Evolutionary conservation across 2,329 filamentous ascomycete species (phyloP), one percentile per base, ranked within the genome.

Genomic region (Diplodia sapinea): DNA sequence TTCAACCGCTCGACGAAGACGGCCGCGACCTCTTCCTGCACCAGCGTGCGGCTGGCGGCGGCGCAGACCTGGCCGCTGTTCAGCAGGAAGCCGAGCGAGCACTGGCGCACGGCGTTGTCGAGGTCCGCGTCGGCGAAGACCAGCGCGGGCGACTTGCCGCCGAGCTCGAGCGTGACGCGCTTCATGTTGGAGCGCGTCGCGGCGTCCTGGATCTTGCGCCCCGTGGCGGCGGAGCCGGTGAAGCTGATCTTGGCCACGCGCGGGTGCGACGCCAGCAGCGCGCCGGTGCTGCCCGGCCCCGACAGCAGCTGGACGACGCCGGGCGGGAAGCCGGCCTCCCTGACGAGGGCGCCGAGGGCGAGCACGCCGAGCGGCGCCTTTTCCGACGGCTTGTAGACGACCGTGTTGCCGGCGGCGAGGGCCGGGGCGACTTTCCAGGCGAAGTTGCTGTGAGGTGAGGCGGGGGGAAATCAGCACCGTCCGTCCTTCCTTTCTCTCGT

Each of bases 51-150:
- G 6, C 73, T 73, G 29, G 73, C 70, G 15, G 74, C 73, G 65
- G 72, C 65, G 68, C 75, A 76, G 13, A 69, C 72, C 69, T 75
- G 74, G 26, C 70, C 69, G n/a, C 69, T 70, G 67, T 75, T 74
- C 69, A 74, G 70, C 17, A 76, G 68, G 50, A 71, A 75, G 54
- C 69, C 70, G n/a, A 71, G 70, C 23, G 70, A 71, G 59, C 72
- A 70, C 61, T 73, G 70, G 17, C 62, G 31, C 2, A 74, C 69
- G 3, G 82, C 83, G 43, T 80, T 77, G 29, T 83, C 79, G 17
- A 85, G 74, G 71, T 86, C 79, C 70, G 81, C 82, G 70, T 84
- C 82, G 50, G 79, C 76, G 71, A 84, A 83, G 50, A 84, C 78
- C 17, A 84, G 77, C 23, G 78, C 77, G 17, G 82, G 81, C 8